A percentile compares a stretch with the other conserved stretches of the same genome.
Evolutionary conservation across 192 early-diverging fungal species (phyloP).

Genomic region (Piromyces finnis): DNA sequence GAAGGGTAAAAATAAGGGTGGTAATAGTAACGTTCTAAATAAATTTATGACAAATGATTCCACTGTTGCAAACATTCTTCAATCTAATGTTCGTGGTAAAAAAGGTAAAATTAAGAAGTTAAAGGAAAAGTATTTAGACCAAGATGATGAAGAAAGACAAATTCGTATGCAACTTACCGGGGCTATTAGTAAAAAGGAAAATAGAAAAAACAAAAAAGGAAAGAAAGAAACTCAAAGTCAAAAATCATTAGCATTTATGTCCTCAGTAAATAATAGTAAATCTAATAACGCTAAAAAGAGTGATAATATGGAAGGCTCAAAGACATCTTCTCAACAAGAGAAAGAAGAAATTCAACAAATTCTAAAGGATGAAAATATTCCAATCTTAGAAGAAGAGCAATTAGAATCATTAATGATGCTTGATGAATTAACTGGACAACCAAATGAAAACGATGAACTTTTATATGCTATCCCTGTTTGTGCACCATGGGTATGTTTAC

Average conservation of each 20-base stretch:
- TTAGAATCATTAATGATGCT: conserved; percentile 12
- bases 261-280: not conserved
- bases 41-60: not conserved
- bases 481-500: conserved; percentile 72
- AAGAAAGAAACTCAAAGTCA: conserved; percentile 44
- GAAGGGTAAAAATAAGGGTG: conserved; percentile 6
- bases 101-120: conserved; percentile 77
- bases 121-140: conserved; percentile 85
- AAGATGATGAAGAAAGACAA: conserved; percentile 81
- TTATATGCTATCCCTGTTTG: conserved; percentile 79
- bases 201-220: conserved; percentile 51
- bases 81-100: conserved; percentile 52
- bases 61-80: not conserved
- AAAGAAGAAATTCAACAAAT: not conserved
- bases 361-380: not conserved
- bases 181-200: conserved; percentile 31
- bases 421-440: conserved; percentile 65
- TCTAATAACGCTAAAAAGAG: not conserved
- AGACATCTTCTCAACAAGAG: not conserved
- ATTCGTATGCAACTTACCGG: conserved; percentile 66
- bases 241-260: not conserved
- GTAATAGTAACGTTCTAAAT: conserved; percentile 5
- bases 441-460: conserved; percentile 60
- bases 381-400: not conserved
- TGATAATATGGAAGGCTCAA: not conserved